Evolutionary conservation across 2,329 filamentous ascomycete species (phyloP).

Genomic region (Penicillium griseofulvum): DNA sequence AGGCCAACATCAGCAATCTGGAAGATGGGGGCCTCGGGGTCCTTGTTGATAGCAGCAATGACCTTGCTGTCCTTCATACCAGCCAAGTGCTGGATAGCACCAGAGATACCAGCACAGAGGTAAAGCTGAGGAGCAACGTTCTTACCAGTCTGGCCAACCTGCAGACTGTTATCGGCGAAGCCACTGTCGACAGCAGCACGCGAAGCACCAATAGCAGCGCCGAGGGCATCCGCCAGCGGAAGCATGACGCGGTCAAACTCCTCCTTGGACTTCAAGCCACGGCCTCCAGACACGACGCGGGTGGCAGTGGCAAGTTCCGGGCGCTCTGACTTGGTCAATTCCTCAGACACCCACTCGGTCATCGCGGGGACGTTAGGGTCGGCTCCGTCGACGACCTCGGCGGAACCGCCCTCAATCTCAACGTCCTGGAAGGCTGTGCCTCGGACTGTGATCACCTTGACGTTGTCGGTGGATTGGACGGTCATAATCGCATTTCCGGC

Average conservation of each 20-base stretch:
- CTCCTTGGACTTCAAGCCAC: slow-evolving; percentile 95
- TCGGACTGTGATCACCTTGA: slow-evolving; percentile 89
- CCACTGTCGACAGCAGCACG: slow-evolving; percentile 94
- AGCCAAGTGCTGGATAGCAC: slow-evolving; percentile 95
- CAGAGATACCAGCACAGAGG: slow-evolving; percentile 91
- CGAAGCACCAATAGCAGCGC: slow-evolving; percentile 93
- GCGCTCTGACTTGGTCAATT: slow-evolving; percentile 87
- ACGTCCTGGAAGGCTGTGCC: slow-evolving; percentile 86
- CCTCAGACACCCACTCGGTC: slow-evolving; percentile 90
- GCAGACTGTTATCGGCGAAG: slow-evolving; percentile 96
- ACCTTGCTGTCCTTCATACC: slow-evolving; percentile 99
- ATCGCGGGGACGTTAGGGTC: slow-evolving; percentile 74
- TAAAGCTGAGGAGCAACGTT: slow-evolving; percentile 96
- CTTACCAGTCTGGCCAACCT: slow-evolving; percentile 98
- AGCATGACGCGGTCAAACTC: slow-evolving; percentile 93
- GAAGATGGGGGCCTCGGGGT: slow-evolving; percentile 94
- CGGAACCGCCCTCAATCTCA: slow-evolving; percentile 68
- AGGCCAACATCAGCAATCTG: slow-evolving; percentile 95
- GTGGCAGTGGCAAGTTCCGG: slow-evolving; percentile 88
- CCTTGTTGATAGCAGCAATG: slow-evolving; percentile 98
- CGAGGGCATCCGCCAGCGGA: slow-evolving; percentile 85
- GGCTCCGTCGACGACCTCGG: slow-evolving; percentile 72
- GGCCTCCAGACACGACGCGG: slow-evolving; percentile 87
- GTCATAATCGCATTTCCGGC: slow-evolving; percentile 96
- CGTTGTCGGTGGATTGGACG: slow-evolving; percentile 79